Conservation (phyloP, 2,329 filamentous ascomycete genomes). For the Nemania bipapillata region DNA sequence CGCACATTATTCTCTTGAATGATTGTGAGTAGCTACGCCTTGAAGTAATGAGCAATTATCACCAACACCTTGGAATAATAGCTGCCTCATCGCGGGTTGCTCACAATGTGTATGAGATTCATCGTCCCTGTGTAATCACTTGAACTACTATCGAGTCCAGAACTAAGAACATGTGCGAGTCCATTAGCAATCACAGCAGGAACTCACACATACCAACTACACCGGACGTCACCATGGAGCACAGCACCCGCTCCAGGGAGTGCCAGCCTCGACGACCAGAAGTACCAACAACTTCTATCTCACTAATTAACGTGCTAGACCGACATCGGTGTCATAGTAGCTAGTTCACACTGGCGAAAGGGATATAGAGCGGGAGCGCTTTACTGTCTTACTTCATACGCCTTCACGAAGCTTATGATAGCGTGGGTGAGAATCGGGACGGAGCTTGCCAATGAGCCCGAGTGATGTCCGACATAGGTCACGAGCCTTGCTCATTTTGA, state of each 20-base stretch:
- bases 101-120: too few relatives aligned
- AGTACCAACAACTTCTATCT: neutral
- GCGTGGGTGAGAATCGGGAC: slow-evolving; percentile 5
- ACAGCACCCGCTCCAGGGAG: neutral
- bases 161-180: slow-evolving; percentile 3
- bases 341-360: neutral
- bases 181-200: slow-evolving; percentile 5
- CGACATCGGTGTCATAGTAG: slow-evolving; percentile 3
- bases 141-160: neutral
- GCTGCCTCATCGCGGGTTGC: too few relatives aligned
- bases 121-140: neutral
- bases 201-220: slow-evolving; percentile 4
- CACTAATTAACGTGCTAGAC: neutral
- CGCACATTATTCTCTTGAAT: too few relatives aligned
- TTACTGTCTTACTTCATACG: neutral
- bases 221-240: neutral
- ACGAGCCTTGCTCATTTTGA: neutral
- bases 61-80: too few relatives aligned
- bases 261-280: neutral
- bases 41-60: too few relatives aligned
- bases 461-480: neutral
- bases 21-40: too few relatives aligned
- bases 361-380: neutral
- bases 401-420: neutral
- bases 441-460: neutral